phyloP scores from a whole-genome alignment of 2,329 filamentous ascomycete species.

The Diaporthe aspalathi region DNA sequence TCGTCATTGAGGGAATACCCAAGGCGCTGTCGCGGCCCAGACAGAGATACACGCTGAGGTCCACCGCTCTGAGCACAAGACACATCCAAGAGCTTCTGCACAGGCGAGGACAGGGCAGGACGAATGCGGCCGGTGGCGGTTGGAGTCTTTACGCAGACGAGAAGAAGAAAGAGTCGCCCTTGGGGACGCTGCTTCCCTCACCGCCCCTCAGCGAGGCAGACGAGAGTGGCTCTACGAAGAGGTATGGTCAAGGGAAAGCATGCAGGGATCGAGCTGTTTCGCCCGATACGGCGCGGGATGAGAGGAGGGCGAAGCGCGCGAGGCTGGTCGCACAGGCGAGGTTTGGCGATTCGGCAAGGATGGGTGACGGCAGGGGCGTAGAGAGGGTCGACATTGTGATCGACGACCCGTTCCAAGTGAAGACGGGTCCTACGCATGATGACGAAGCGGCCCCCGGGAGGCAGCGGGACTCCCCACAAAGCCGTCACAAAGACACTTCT shows the following conservation, averaged over 20 bases:
- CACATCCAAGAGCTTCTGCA: slow-evolving; percentile 78
- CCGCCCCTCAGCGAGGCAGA: slow-evolving; percentile 58
- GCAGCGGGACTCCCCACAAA: slow-evolving; percentile 38
- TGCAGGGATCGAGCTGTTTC: slow-evolving; percentile 42
- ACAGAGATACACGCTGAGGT: slow-evolving; percentile 75
- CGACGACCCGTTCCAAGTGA: slow-evolving; percentile 65
- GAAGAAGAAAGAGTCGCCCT: slow-evolving; percentile 62
- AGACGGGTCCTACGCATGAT: slow-evolving; percentile 36
- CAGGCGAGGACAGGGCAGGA: slow-evolving; percentile 75
- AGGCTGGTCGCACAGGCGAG: slow-evolving; percentile 73
- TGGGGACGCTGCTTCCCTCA: slow-evolving; percentile 63
- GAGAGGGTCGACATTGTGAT: slow-evolving; percentile 71
- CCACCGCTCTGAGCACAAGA: slow-evolving; percentile 76
- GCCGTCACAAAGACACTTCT: neutral
- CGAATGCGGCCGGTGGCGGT: slow-evolving; percentile 78
- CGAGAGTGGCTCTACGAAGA: slow-evolving; percentile 41
- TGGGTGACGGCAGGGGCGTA: slow-evolving; percentile 69
- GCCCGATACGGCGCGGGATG: slow-evolving; percentile 46
- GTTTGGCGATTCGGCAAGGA: slow-evolving; percentile 72
- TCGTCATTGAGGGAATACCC: slow-evolving; percentile 83
- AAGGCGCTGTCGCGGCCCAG: slow-evolving; percentile 83
- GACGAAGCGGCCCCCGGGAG: slow-evolving; percentile 39
- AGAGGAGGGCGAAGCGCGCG: slow-evolving; percentile 65
- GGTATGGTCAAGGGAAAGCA: slow-evolving; percentile 12
- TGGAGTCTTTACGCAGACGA: slow-evolving; percentile 84